phyloP scores from a whole-genome alignment of 2,329 filamentous ascomycete genomes.

The Myriangium duriaei region DNA sequence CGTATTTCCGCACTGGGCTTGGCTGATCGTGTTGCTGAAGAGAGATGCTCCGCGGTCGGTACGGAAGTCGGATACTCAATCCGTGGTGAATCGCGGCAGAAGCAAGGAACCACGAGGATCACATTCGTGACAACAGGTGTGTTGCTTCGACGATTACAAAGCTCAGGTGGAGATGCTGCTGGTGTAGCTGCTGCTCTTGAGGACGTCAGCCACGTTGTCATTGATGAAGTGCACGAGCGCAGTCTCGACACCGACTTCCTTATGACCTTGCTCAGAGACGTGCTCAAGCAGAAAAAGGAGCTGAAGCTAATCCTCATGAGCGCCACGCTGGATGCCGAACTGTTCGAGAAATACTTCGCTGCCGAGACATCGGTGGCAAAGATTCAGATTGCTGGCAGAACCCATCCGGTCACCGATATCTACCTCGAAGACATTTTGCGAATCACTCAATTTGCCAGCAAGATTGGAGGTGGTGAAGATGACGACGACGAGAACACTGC shows the following conservation, averaged over 20 bases:
- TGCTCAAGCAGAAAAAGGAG: conserved; percentile 60
- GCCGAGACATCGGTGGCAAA: conserved; percentile 47
- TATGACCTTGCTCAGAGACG: conserved; percentile 73
- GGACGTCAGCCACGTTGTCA: conserved; percentile 86
- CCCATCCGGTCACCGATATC: conserved; percentile 78
- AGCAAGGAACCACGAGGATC: conserved; percentile 62
- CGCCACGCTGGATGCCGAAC: conserved; percentile 78
- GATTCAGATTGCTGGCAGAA: conserved; percentile 79
- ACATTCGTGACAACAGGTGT: conserved; percentile 96
- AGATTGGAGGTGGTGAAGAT: conserved; percentile 20
- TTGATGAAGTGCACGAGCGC: conserved; percentile 93
- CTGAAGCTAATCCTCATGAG: conserved; percentile 93
- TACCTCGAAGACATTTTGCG: conserved; percentile 81
- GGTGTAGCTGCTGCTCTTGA: conserved; percentile 72
- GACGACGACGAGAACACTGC: conserved; percentile 37
- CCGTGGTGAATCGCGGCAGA: conserved; percentile 72
- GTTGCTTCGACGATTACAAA: conserved; percentile 78
- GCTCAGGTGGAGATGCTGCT: conserved; percentile 65
- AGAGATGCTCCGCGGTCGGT: conserved; percentile 69
- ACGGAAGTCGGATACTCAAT: conserved; percentile 88
- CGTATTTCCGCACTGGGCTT: conserved; percentile 89
- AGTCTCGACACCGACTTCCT: conserved; percentile 92
- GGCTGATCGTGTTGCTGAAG: conserved; percentile 87
- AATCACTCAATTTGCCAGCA: conserved; percentile 53
- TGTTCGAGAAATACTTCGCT: conserved; percentile 75